phyloP scores from a whole-genome alignment of 106 monocot species.

The Phalaenopsis aphrodite region DNA sequence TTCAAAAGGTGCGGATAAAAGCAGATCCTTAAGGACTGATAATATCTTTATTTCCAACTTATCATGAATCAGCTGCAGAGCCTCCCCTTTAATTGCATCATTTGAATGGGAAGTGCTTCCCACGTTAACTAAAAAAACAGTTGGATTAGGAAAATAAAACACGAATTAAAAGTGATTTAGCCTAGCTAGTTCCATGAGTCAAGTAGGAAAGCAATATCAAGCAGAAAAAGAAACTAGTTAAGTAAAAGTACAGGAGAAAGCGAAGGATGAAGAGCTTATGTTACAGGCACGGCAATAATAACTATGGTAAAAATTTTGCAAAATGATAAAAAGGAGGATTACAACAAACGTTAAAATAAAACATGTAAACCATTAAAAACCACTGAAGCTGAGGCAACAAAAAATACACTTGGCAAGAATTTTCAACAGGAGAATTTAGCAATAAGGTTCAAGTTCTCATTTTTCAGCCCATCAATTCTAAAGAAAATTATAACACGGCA shows the following conservation, averaged over 20 bases:
- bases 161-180: background rate
- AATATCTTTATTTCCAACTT: conserved; percentile 64
- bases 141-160: background rate
- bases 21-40: conserved; percentile 27
- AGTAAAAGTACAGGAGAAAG: background rate
- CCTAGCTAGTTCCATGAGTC: background rate
- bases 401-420: background rate
- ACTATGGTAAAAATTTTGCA: background rate
- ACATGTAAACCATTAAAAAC: background rate
- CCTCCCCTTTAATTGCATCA: conserved; percentile 31
- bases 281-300: background rate
- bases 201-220: background rate
- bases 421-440: background rate
- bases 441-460: background rate
- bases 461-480: background rate
- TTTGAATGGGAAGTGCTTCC: conserved; percentile 20
- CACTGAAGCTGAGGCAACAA: background rate
- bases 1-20: conserved; percentile 43
- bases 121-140: conserved; percentile 32
- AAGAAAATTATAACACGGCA: background rate
- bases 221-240: background rate
- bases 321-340: too few relatives aligned
- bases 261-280: background rate
- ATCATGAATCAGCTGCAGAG: conserved; percentile 50
- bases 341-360: too few relatives aligned